Evolutionary conservation across 2,329 filamentous ascomycete genomes (phyloP).

Genomic region (Hypoxylon sp.): DNA sequence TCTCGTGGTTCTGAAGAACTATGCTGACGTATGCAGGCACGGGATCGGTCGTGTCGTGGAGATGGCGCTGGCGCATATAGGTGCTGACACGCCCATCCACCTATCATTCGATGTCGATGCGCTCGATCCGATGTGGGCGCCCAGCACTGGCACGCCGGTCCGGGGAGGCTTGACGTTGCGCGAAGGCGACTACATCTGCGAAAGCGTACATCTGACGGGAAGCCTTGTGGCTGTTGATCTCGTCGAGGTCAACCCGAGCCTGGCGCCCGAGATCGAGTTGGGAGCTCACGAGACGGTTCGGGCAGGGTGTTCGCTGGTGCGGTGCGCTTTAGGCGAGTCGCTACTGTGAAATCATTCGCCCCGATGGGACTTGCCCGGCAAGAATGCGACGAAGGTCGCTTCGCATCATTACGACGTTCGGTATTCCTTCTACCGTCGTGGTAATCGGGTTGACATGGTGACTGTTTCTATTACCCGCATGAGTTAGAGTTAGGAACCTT

Average conservation of each 20-base stretch:
- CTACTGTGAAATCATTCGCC: constrained; percentile 69
- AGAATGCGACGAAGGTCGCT: not conserved
- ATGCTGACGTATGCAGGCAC: constrained; percentile 65
- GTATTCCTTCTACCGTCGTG: not conserved
- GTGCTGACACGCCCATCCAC: constrained; percentile 94
- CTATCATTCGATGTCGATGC: constrained; percentile 98
- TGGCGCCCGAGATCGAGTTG: constrained; percentile 69
- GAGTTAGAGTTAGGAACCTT: not conserved
- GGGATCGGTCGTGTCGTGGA: constrained; percentile 97
- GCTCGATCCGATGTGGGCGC: constrained; percentile 94
- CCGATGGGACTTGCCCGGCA: not conserved
- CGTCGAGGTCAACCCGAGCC: constrained; percentile 83
- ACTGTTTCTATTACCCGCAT: not conserved
- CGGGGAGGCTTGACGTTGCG: constrained; percentile 91
- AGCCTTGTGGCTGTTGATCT: constrained; percentile 83
- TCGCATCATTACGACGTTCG: not conserved
- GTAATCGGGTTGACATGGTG: not conserved
- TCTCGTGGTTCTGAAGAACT: not conserved
- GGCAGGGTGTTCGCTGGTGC: constrained; percentile 89
- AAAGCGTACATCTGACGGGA: constrained; percentile 83
- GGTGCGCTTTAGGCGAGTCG: constrained; percentile 93
- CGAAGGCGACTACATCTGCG: constrained; percentile 97
- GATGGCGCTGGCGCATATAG: constrained; percentile 97
- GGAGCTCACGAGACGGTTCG: constrained; percentile 88
- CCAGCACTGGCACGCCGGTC: constrained; percentile 94